These are phyloP conservation scores for Gentiana straminea DNA, from an alignment of 257 asterid genomes.

Conservation along the genomic window DNA sequence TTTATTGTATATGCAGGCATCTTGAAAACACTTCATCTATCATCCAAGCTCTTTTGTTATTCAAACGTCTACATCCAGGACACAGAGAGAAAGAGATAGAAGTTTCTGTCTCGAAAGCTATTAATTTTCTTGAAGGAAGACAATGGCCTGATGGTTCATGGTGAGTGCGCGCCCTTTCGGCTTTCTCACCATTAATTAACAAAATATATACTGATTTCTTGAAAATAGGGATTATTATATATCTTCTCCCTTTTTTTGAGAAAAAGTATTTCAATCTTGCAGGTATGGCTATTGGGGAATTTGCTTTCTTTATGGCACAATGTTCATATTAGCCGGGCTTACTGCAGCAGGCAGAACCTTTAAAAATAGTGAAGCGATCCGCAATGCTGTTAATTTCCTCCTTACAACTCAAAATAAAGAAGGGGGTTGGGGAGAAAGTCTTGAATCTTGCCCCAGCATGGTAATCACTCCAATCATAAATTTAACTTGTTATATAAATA, in stretches of 20 bases:
- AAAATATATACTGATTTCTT: too few relatives aligned
- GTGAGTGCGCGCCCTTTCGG: conserved; percentile 13
- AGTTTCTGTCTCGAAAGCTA: conserved; percentile 29
- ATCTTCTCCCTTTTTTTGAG: too few relatives aligned
- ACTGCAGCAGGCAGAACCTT: conserved; percentile 47
- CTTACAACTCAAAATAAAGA: conserved; percentile 55
- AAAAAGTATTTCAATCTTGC: neutral
- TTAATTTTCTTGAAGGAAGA: conserved; percentile 38
- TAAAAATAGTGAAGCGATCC: conserved; percentile 35
- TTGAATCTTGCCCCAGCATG: conserved; percentile 75
- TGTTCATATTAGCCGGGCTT: conserved; percentile 42
- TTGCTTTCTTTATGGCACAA: conserved; percentile 67
- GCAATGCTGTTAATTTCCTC: conserved; percentile 46
- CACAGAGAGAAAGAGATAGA: conserved; percentile 66
- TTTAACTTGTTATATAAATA: neutral
- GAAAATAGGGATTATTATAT: too few relatives aligned
- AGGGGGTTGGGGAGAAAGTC: conserved; percentile 91
- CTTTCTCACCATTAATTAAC: neutral
- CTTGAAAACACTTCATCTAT: conserved; percentile 48
- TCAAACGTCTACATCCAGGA: conserved; percentile 53
- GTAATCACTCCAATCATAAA: conserved; percentile 12
- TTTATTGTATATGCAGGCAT: conserved; percentile 34
- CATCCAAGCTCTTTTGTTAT: conserved; percentile 37
- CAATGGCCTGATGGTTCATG: conserved; percentile 76
- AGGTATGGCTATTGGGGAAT: conserved; percentile 88